phyloP scores from a whole-genome alignment of 169 alveolate genomes.

The Plasmodium chabaudi region DNA sequence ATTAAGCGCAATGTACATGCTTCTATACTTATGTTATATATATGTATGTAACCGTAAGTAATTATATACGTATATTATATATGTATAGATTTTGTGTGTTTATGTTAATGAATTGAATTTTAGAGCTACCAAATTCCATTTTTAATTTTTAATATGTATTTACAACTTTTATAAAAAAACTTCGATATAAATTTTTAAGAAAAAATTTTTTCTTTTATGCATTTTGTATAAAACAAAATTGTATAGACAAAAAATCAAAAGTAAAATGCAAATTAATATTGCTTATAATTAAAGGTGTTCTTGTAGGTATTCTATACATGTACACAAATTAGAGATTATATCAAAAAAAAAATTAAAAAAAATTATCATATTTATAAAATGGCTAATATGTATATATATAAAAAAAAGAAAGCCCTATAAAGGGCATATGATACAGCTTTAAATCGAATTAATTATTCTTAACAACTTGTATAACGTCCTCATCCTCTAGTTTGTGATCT shows the following conservation, averaged over 20 bases:
- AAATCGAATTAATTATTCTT: slow-evolving; percentile 75
- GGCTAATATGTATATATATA: background rate
- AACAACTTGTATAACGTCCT: slow-evolving; percentile 87
- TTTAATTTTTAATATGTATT: slow-evolving; percentile 62
- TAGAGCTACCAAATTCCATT: background rate
- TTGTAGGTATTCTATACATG: slow-evolving; percentile 7
- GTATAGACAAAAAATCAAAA: slow-evolving; percentile 6
- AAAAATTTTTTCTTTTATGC: slow-evolving; percentile 5
- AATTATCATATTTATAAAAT: background rate
- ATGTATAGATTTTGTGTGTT: background rate
- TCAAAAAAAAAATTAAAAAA: background rate
- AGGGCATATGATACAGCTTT: background rate
- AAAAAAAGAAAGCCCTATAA: background rate
- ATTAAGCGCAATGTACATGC: background rate
- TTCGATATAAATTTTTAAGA: slow-evolving; percentile 49
- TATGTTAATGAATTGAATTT: background rate
- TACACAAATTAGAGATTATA: background rate
- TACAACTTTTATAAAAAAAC: slow-evolving; percentile 22
- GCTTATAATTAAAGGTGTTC: background rate
- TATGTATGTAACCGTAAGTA: slow-evolving; percentile 1
- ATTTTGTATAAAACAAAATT: slow-evolving; percentile 1
- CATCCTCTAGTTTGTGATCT: slow-evolving; percentile 86
- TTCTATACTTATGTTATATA: background rate
- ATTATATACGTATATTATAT: slow-evolving; percentile 8
- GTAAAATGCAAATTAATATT: background rate